A percentile compares a stretch with the other conserved stretches of the same genome.
Conservation (phyloP, 495 filamentous ascomycete species). For the Talaromyces stipitatus region DNA sequence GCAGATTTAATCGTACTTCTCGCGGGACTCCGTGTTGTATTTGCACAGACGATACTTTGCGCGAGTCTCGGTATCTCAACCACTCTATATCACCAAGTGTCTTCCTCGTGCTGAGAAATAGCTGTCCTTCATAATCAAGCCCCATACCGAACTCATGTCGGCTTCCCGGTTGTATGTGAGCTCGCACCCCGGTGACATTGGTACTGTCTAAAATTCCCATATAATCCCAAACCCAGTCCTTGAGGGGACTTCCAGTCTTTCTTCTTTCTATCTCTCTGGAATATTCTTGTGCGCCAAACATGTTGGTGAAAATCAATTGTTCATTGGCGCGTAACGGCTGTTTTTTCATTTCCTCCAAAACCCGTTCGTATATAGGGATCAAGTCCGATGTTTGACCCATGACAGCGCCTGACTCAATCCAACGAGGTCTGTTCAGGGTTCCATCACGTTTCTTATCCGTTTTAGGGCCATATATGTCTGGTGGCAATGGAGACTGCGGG, state of each 20-base stretch:
- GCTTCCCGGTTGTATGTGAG: conserved; percentile 28
- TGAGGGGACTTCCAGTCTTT: conserved; percentile 26
- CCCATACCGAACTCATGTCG: conserved; percentile 52
- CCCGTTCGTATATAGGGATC: conserved; percentile 41
- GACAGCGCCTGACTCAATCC: conserved; percentile 42
- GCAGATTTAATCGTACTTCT: conserved; percentile 34
- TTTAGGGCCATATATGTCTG: conserved; percentile 48
- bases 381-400: conserved; percentile 47
- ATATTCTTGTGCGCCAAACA: conserved; percentile 54
- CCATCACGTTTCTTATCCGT: conserved; percentile 38
- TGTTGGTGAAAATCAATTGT: conserved; percentile 35
- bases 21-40: conserved; percentile 34
- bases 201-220: conserved; percentile 38
- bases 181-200: conserved; percentile 37
- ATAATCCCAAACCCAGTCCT: conserved; percentile 35
- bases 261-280: conserved; percentile 43
- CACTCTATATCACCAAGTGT: conserved; percentile 39
- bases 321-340: conserved; percentile 15
- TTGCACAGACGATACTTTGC: conserved; percentile 30
- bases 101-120: conserved; percentile 46
- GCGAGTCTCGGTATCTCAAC: conserved; percentile 38
- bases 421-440: conserved; percentile 40
- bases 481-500: conserved; percentile 47
- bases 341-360: conserved; percentile 34
- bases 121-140: conserved; percentile 47